A percentile compares a stretch with the other conserved stretches of the same genome.
These are phyloP conservation scores for Bremia lactucae DNA, from an alignment of 352 stramenopile genomes.

Conservation along the genomic window DNA sequence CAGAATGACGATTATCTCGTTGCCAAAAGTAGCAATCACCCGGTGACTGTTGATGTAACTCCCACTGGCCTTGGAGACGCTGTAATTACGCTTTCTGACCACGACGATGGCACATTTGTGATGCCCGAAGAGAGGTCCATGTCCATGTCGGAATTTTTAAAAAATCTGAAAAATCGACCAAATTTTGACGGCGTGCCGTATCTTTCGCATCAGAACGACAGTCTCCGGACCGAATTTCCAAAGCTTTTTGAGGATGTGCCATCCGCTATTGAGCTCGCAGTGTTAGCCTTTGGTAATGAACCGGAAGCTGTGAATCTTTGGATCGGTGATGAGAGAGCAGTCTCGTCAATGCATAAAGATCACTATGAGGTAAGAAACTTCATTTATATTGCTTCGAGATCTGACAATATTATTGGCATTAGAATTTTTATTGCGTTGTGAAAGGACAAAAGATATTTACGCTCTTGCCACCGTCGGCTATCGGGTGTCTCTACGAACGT, in stretches of 20 bases:
- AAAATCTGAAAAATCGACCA: slow-evolving; percentile 33
- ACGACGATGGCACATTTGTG: slow-evolving; percentile 39
- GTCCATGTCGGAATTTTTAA: slow-evolving; percentile 47
- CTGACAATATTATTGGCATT: slow-evolving; percentile 1
- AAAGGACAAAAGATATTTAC: slow-evolving; percentile 94
- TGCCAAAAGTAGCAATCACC: slow-evolving; percentile 25
- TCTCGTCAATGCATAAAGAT: slow-evolving; percentile 97
- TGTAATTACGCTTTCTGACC: slow-evolving; percentile 30
- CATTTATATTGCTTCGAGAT: background rate
- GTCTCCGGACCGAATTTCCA: slow-evolving; percentile 59
- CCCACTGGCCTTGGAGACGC: slow-evolving; percentile 64
- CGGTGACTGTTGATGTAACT: slow-evolving; percentile 69
- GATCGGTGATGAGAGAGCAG: slow-evolving; percentile 92
- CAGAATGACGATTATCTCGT: slow-evolving; percentile 46
- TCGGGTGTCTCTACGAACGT: slow-evolving; percentile 84
- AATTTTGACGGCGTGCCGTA: slow-evolving; percentile 69
- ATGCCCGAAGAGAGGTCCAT: slow-evolving; percentile 78
- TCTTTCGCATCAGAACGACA: slow-evolving; percentile 81
- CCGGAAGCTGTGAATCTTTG: slow-evolving; percentile 93
- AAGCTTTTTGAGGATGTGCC: slow-evolving; percentile 54
- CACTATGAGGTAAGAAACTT: slow-evolving; percentile 86
- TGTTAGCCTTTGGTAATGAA: slow-evolving; percentile 67
- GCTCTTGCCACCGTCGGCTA: slow-evolving; percentile 79
- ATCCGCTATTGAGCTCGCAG: slow-evolving; percentile 37
- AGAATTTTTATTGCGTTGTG: slow-evolving; percentile 97